Base-by-base conservation (phyloP, 768 basidiomycete species). In the Tricholoma saponaceum region DNA sequence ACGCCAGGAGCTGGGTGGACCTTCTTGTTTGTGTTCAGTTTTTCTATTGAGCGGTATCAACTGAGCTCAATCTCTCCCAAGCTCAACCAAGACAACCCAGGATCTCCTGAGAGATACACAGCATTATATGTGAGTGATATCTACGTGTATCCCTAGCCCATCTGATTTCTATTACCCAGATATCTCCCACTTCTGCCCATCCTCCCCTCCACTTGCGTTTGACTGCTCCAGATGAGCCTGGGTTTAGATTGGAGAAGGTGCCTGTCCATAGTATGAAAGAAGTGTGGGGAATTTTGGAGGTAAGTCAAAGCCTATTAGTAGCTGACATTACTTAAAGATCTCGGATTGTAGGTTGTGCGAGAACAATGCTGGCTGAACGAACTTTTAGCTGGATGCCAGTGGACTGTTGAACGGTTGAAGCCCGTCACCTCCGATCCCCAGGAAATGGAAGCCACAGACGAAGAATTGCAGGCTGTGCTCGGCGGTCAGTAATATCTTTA, bases 321-420 rank as follows among this genome's bases (percentile, higher is more conserved):
- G 35, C 61, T 57, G 59, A 14, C n/a, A 39, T 41, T 39, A 25
- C 32, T 51, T 52, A 59, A 18, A 51, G 26, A 52, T 37, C 10
- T 18, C 52, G 55, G 26, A 13, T 32, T 26, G 4, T 41, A 89
- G 86, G 80, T 93, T 64, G 88, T 92, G 4, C 79, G 81, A 58
- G 90, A 92, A 59, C 91, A 92, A 70, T 89, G 86, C 64, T 93
- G 91, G 91, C 65, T 92, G 16, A 93, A 92, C 64, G 87, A 88
- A 63, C 78, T 79, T n/a, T 69, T 93, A 20, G 64, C 73, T 4
- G 77, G 80, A 46, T 83, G 81, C 46, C 70, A 80, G 12, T 93
- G 91, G 90, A 69, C 70, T 25, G 76, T 83, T 3, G 88, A 90
- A 63, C 76, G 74, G 9, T 58, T 74, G 13, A 64, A 68, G 30